A percentile compares a stretch with the other conserved stretches of the same genome.
Evolutionary conservation across 2,329 filamentous ascomycete species (phyloP).

Genomic region (Neodidymelliopsis sp.): DNA sequence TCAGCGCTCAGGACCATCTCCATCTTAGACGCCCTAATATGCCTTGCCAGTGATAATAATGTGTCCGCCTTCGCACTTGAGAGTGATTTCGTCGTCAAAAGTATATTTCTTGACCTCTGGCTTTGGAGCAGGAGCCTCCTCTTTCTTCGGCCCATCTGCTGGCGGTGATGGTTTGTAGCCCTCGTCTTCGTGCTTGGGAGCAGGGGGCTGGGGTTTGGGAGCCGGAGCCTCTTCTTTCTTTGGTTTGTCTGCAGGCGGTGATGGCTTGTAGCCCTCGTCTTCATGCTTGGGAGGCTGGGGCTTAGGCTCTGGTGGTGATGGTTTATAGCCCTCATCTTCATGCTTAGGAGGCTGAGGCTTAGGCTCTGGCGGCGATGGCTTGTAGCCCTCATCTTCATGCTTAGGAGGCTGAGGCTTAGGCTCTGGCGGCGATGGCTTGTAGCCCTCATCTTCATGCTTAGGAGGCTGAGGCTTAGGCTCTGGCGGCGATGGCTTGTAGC

Average conservation of each 20-base stretch:
- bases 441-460: neutral
- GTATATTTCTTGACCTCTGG: slow-evolving; percentile 9
- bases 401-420: too few relatives aligned
- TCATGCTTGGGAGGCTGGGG: slow-evolving; percentile 1
- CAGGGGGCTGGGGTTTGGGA: neutral
- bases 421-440: neutral
- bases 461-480: neutral
- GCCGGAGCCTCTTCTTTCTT: neutral
- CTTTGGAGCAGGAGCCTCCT: slow-evolving; percentile 1
- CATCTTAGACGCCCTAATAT: neutral
- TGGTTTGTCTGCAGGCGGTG: neutral
- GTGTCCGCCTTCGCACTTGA: slow-evolving; percentile 24
- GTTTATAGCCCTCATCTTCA: neutral
- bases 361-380: slow-evolving; percentile 1
- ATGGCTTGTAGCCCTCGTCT: neutral
- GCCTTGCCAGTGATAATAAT: slow-evolving; percentile 18
- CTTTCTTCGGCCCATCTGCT: slow-evolving; percentile 3
- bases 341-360: slow-evolving; percentile 7
- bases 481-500: neutral
- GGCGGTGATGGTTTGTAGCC: neutral
- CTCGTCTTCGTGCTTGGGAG: neutral
- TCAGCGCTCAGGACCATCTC: neutral
- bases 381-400: neutral
- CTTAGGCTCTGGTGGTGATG: neutral
- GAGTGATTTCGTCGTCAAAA: slow-evolving; percentile 22